Evolutionary conservation across 352 stramenopile genomes (phyloP).

Genomic region (Blastocystis sp.): DNA sequence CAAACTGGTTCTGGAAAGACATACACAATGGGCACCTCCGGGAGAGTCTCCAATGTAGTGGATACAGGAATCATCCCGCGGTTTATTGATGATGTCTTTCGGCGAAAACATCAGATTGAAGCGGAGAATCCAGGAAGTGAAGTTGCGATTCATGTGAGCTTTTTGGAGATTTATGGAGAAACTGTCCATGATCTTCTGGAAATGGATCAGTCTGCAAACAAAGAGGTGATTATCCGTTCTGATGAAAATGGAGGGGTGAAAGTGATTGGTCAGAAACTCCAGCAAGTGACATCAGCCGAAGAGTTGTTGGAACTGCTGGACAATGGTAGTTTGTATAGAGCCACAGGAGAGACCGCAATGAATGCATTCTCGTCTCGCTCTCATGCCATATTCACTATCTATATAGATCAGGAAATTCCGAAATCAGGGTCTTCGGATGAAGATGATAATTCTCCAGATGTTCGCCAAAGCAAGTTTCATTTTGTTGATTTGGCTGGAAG

Average conservation of each 20-base stretch:
- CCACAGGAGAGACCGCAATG: slow-evolving; percentile 83
- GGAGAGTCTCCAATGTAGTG: slow-evolving; percentile 71
- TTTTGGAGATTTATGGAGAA: slow-evolving; percentile 98
- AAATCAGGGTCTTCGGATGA: not conserved
- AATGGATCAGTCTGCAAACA: slow-evolving; percentile 76
- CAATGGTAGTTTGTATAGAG: slow-evolving; percentile 77
- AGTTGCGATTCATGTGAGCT: slow-evolving; percentile 86
- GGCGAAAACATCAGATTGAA: slow-evolving; percentile 62
- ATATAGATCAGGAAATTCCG: slow-evolving; percentile 76
- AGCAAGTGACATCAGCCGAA: slow-evolving; percentile 77
- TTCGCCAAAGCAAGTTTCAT: slow-evolving; percentile 84
- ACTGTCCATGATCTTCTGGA: slow-evolving; percentile 89
- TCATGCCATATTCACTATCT: slow-evolving; percentile 83
- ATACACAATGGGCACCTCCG: slow-evolving; percentile 86
- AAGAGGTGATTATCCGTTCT: slow-evolving; percentile 84
- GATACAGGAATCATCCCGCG: slow-evolving; percentile 81
- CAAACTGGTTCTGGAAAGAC: slow-evolving; percentile 88
- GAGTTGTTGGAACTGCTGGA: slow-evolving; percentile 80
- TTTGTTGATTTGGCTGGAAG: slow-evolving; percentile 90
- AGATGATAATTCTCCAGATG: slow-evolving; percentile 70
- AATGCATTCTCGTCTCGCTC: slow-evolving; percentile 84
- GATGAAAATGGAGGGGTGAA: slow-evolving; percentile 81
- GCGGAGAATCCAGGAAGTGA: slow-evolving; percentile 72
- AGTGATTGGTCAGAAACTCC: slow-evolving; percentile 78
- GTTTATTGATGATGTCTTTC: slow-evolving; percentile 76